phyloP scores from a whole-genome alignment of 768 basidiomycete species.

The Tylopilus felleus region DNA sequence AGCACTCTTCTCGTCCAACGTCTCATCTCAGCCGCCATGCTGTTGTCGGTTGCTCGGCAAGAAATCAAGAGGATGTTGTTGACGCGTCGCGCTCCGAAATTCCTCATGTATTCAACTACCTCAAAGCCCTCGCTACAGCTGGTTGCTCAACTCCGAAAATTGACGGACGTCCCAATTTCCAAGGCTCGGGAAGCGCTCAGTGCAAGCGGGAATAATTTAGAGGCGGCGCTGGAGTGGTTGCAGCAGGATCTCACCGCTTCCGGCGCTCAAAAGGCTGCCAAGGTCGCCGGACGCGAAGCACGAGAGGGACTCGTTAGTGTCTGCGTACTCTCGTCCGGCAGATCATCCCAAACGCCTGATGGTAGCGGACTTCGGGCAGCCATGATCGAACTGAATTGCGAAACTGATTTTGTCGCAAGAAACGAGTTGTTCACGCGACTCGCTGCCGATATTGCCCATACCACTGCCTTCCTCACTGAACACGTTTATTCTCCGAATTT shows the following conservation, averaged over 20 bases:
- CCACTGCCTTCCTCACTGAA: conserved; percentile 69
- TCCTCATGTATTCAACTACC: conserved; percentile 48
- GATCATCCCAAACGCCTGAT: conserved; percentile 34
- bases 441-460: conserved; percentile 77
- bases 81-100: background rate
- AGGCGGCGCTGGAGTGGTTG: conserved; percentile 77
- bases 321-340: conserved; percentile 67
- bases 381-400: conserved; percentile 92
- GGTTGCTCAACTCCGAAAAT: conserved; percentile 82
- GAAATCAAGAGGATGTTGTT: background rate
- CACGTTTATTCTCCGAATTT: conserved; percentile 28
- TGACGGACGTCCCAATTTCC: conserved; percentile 74
- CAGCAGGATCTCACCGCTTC: conserved; percentile 65
- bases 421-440: conserved; percentile 79
- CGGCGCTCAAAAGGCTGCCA: conserved; percentile 79
- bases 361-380: conserved; percentile 64
- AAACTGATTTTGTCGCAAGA: conserved; percentile 93
- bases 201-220: conserved; percentile 69
- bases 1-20: background rate
- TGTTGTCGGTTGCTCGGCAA: conserved; percentile 7
- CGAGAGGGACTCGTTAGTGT: conserved; percentile 78
- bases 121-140: conserved; percentile 68
- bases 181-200: conserved; percentile 88
- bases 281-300: conserved; percentile 71
- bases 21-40: conserved; percentile 12